Evolutionary conservation across 306 rosid genomes (phyloP).

Genomic region (Rosa chinensis): DNA sequence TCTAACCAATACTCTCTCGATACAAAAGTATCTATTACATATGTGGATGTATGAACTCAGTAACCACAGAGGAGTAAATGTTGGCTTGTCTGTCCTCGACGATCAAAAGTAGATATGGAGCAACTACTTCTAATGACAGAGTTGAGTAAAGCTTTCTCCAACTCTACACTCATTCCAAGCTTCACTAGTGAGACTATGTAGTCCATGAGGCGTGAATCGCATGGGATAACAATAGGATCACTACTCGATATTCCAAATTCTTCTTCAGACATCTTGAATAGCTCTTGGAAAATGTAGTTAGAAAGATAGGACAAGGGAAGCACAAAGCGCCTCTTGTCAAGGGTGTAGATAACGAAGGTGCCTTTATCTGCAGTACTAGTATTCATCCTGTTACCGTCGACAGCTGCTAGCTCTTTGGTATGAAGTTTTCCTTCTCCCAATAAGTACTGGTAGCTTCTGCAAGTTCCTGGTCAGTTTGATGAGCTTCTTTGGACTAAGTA

Average conservation of each 20-base stretch:
- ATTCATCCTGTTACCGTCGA: background rate
- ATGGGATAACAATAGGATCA: background rate
- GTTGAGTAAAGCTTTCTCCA: background rate
- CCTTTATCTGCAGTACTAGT: background rate
- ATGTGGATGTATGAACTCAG: background rate
- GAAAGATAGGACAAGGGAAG: background rate
- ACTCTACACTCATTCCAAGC: background rate
- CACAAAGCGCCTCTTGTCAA: background rate
- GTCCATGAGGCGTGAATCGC: conserved; percentile 1
- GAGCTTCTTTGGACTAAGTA: background rate
- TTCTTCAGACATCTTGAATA: background rate
- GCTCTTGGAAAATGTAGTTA: background rate
- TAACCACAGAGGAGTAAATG: background rate
- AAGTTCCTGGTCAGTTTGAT: background rate
- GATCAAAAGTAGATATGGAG: background rate
- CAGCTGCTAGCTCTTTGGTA: background rate
- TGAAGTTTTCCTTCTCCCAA: background rate
- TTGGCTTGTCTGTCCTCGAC: background rate
- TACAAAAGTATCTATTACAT: background rate
- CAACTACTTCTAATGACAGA: background rate
- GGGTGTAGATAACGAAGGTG: background rate
- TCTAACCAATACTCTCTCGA: background rate
- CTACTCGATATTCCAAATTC: background rate
- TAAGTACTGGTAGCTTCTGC: background rate
- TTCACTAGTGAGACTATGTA: conserved; percentile 3